Base-by-base conservation (phyloP, 495 filamentous ascomycete species). In the Entonaema liquescens region DNA sequence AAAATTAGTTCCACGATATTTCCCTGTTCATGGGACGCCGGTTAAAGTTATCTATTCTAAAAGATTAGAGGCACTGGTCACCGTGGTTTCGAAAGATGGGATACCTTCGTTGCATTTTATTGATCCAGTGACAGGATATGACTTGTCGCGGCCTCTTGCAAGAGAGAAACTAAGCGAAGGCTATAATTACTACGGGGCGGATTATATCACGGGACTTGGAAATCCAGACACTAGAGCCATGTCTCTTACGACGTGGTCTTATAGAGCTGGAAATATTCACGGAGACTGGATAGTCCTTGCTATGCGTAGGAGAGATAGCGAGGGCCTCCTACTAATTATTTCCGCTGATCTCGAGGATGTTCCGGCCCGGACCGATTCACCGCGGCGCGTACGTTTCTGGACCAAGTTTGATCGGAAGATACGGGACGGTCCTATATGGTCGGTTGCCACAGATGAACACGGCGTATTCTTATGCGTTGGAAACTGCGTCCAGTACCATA, bases 21-120 rank as follows among this genome's bases (percentile, higher is more conserved):
- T 89, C 1, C 76, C 76, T 0, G 70, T 88, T 5, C 61, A 65
- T 9, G 84, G 84, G 2, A 85, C 85, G 1, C 88, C 88, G 13
- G 79, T 78, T 5, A 85, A 83, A 40, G 67, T 90, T 0, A 62
- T 89, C 12, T 89, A 88, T 72, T 87, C 84, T 3, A 77, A 80
- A 11, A 70, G 69, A 29, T 78, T 88, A 5, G 77, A 82, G 4
- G 81, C 83, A 62, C 80, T 91, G 2, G 79, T 90, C 36, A 83
- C 83, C 0, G 86, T 84, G 1, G 82, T 87, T 3, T 76, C 72
- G 15, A 75, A 77, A 19, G 66, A 76, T 31, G 74, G 79, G 3
- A 66, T 63, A 55, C 76, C 81, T 15, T 81, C 76, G 23, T 67
- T 83, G 64, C 73, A 72, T 65, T 87, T 88, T 64, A 68, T 86